phyloP scores from a whole-genome alignment of 73 alveolate species.

The Stentor roeselii region DNA sequence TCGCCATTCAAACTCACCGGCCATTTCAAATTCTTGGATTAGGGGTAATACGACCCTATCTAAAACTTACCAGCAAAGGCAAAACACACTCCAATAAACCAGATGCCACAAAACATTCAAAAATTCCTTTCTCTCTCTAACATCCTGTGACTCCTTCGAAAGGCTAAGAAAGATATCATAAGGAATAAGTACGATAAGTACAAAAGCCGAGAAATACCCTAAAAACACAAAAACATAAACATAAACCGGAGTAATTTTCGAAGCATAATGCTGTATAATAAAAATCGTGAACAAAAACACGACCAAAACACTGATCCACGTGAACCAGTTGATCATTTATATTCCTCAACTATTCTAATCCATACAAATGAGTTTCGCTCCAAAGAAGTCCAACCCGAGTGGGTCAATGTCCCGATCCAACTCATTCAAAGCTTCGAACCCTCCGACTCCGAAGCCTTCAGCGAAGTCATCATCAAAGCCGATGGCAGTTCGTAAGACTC shows the following conservation, averaged over 20 bases:
- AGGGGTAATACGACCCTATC: conserved; percentile 14
- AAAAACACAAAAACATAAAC: conserved; percentile 20
- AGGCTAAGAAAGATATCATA: conserved; percentile 17
- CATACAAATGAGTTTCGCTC: background rate
- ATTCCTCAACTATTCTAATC: too few relatives aligned
- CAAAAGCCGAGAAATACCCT: conserved; percentile 12
- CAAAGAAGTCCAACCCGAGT: background rate
- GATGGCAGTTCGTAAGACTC: background rate
- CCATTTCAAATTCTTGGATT: conserved; percentile 31
- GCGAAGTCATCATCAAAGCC: background rate
- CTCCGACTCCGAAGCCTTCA: background rate
- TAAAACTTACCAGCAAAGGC: conserved; percentile 20
- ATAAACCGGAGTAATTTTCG: conserved; percentile 2
- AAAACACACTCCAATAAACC: conserved; percentile 23
- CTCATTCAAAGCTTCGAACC: background rate
- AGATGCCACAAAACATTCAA: conserved; percentile 23
- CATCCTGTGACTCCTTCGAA: background rate
- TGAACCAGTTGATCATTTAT: conserved; percentile 29
- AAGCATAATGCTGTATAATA: conserved; percentile 7
- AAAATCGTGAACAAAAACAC: conserved; percentile 8
- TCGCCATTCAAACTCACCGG: background rate
- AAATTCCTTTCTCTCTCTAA: background rate
- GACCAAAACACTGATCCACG: background rate
- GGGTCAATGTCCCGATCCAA: background rate
- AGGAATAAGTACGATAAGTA: conserved; percentile 6